These are phyloP conservation scores for Penicillium sp. DNA, from an alignment of 2,329 filamentous ascomycete genomes.

Conservation along the genomic window DNA sequence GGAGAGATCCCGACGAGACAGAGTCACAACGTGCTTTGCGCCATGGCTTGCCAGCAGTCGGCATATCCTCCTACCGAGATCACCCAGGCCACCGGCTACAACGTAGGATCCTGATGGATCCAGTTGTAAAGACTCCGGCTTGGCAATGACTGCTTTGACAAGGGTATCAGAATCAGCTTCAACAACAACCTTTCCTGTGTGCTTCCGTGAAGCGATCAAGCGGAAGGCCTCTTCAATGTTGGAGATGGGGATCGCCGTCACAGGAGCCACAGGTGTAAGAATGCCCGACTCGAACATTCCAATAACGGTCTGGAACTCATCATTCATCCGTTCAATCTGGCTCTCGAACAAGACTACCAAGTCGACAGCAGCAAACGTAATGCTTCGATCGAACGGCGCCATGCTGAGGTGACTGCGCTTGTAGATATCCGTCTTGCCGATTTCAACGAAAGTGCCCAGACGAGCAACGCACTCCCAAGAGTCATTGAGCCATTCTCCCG, in stretches of 20 bases:
- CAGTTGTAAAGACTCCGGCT: background rate
- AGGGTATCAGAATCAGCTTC: background rate
- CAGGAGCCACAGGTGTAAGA: background rate
- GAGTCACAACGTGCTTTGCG: background rate
- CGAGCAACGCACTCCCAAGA: constrained; percentile 31
- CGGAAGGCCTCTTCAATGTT: constrained; percentile 3
- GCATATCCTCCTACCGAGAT: background rate
- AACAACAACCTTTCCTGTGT: background rate
- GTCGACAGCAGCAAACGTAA: constrained; percentile 3
- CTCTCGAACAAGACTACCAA: background rate
- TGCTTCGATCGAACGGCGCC: constrained; percentile 3
- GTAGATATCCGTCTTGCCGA: constrained; percentile 20
- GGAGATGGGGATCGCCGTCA: background rate
- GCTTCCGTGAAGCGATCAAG: constrained; percentile 5
- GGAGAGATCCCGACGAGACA: background rate
- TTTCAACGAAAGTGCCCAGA: constrained; percentile 28
- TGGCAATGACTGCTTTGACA: constrained; percentile 3
- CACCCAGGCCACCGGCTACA: constrained; percentile 2
- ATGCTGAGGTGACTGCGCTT: constrained; percentile 2
- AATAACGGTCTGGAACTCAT: constrained; percentile 1
- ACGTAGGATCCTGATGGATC: background rate
- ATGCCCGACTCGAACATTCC: background rate
- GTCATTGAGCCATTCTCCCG: constrained; percentile 28
- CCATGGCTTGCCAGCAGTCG: background rate
- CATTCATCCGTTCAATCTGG: constrained; percentile 1